Evolutionary conservation across 164 flowering plant genomes (phyloP), one percentile per base, ranked within the genome.

Genomic region (Magnolia sinica): DNA sequence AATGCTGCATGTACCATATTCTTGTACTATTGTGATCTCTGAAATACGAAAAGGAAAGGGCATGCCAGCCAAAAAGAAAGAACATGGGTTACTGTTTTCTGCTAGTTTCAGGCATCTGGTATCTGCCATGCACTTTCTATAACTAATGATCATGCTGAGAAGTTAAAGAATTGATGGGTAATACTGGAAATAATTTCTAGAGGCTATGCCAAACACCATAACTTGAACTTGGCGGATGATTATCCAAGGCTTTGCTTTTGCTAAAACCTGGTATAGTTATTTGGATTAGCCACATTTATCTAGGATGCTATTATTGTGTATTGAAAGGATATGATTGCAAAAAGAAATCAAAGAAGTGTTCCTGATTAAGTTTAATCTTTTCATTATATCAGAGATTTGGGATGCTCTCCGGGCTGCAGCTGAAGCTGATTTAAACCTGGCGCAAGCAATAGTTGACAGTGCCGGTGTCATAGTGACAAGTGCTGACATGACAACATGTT

Each of bases 331-430:
- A 11, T 11, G 18, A 8, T 55, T 55, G 22, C 24, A 29, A 10
- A 23, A 29, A 29, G 14, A 29, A 29, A 29, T 68, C 3, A 5
- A 37, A 37, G 45, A 37, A 37, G 45, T 37, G 45, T 4, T 37
- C 45, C 7, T 37, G 5, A 37, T 37, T 37, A 37, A 37, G 45
- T 37, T 37, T 37, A 37, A 37, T 7, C 24, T 29, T 69, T 76
- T 52, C 61, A 11, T 7, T 68, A n/a, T 73, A 29, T 66, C 78
- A 93, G 97, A 95, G 87, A 95, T 93, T 50, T 95, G 98, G 98
- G 98, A 93, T 86, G 98, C 98, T 45, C 94, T 95, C 45, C 87
- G 92, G 76, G 98, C 91, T 72, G 98, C 98, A 76, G 91, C 97
- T 50, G 98, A 92, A 86, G 90, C 93, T 77, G 97, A 95, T 75